phyloP scores from a whole-genome alignment of 805 yeast genomes.

The Saccharomycodes ludwigii region DNA sequence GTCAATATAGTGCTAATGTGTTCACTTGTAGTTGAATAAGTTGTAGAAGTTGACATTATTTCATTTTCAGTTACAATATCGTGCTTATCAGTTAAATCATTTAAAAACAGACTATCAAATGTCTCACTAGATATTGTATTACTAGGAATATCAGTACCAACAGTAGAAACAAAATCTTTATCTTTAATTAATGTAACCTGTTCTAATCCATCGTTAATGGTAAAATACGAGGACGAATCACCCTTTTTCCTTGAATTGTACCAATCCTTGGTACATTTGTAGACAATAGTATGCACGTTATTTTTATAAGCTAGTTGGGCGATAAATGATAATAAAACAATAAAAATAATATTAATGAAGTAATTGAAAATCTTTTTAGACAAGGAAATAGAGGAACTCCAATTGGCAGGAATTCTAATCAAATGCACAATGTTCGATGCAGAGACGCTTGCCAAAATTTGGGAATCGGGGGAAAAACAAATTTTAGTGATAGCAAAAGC shows the following conservation, averaged over 20 bases:
- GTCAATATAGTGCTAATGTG: not conserved
- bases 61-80: not conserved
- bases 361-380: slow-evolving; percentile 14
- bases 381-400: slow-evolving; percentile 24
- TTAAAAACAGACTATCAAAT: not conserved
- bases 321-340: slow-evolving; percentile 14
- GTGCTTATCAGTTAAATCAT: not conserved
- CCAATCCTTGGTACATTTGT: slow-evolving; percentile 10
- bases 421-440: slow-evolving; percentile 67
- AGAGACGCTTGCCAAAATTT: slow-evolving; percentile 56
- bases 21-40: no score
- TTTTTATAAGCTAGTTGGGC: slow-evolving; percentile 16
- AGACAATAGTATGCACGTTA: slow-evolving; percentile 14
- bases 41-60: not conserved
- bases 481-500: slow-evolving; percentile 67
- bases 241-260: slow-evolving; percentile 7
- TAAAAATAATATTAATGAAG: slow-evolving; percentile 15
- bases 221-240: slow-evolving; percentile 10
- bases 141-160: no score
- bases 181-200: slow-evolving; percentile 15
- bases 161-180: slow-evolving; percentile 1
- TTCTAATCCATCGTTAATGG: slow-evolving; percentile 8
- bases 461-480: slow-evolving; percentile 55
- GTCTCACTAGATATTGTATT: not conserved
- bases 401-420: slow-evolving; percentile 42